phyloP scores from a whole-genome alignment of 2,329 filamentous ascomycete species.

The Nemania sp. region DNA sequence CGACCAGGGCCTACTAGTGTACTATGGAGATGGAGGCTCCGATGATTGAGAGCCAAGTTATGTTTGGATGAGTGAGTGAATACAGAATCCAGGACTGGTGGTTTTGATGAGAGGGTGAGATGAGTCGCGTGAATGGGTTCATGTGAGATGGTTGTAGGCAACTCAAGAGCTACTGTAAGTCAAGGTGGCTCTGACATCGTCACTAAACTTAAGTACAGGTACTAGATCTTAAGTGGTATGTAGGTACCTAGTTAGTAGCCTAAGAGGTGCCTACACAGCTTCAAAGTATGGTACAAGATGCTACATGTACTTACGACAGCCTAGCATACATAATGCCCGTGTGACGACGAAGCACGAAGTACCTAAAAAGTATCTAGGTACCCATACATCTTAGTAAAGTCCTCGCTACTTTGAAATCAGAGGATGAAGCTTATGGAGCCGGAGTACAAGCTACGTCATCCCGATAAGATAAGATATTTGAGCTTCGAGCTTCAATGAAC shows the following conservation, averaged over 20 bases:
- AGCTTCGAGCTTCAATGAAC: conserved; percentile 7
- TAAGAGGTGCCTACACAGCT: too few relatives aligned
- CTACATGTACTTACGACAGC: too few relatives aligned
- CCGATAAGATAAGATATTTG: conserved; percentile 38
- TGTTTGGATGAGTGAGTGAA: background rate
- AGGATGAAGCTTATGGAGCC: background rate
- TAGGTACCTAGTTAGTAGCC: too few relatives aligned
- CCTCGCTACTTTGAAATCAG: conserved; percentile 24
- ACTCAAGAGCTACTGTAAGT: background rate
- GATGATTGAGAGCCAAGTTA: background rate
- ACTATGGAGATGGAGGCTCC: background rate
- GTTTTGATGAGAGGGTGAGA: conserved; percentile 12
- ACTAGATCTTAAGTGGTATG: too few relatives aligned
- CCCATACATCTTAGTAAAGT: conserved; percentile 26
- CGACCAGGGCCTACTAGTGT: background rate
- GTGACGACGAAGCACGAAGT: too few relatives aligned
- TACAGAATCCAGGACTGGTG: background rate
- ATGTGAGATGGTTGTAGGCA: conserved; percentile 4
- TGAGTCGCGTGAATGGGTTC: conserved; percentile 2
- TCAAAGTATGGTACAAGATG: too few relatives aligned
- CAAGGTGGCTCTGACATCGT: too few relatives aligned
- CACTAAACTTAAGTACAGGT: too few relatives aligned
- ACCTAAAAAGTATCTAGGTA: conserved; percentile 6
- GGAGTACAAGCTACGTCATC: conserved; percentile 26
- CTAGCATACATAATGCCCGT: too few relatives aligned